Evolutionary conservation across 2,329 filamentous ascomycete genomes (phyloP).

Genomic region (Phyllosticta capitalensis): DNA sequence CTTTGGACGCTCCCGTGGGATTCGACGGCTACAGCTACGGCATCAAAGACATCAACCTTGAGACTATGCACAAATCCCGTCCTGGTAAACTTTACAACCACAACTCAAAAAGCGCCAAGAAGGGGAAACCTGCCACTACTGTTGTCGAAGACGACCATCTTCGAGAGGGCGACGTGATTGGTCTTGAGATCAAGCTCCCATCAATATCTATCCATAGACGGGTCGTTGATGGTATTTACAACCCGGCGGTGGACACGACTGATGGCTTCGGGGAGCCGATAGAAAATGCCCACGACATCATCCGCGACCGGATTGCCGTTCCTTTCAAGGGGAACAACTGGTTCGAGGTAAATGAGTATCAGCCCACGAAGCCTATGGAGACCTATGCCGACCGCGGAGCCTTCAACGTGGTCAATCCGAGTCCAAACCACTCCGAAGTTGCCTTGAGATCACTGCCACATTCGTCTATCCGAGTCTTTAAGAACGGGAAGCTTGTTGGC

Average conservation of each 20-base stretch:
- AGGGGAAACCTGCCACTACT: constrained; percentile 26
- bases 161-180: constrained; percentile 84
- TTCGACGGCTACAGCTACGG: constrained; percentile 93
- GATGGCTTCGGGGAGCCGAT: constrained; percentile 47
- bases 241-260: constrained; percentile 66
- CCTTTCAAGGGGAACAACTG: constrained; percentile 89
- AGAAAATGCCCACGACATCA: constrained; percentile 64
- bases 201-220: constrained; percentile 79
- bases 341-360: constrained; percentile 88
- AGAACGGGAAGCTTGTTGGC: constrained; percentile 80
- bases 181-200: constrained; percentile 83
- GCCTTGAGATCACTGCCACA: constrained; percentile 79
- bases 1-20: constrained; percentile 72
- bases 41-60: constrained; percentile 77
- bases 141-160: constrained; percentile 61
- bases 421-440: constrained; percentile 61
- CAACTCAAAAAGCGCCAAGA: constrained; percentile 30
- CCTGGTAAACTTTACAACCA: constrained; percentile 69
- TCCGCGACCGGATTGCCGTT: constrained; percentile 91
- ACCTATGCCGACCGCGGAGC: constrained; percentile 43
- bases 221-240: constrained; percentile 77
- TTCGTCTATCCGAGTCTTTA: constrained; percentile 81
- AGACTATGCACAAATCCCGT: constrained; percentile 87
- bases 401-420: constrained; percentile 60
- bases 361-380: constrained; percentile 78